phyloP scores from a whole-genome alignment of 2,329 filamentous ascomycete genomes.

The Plectosphaerella sp. region DNA sequence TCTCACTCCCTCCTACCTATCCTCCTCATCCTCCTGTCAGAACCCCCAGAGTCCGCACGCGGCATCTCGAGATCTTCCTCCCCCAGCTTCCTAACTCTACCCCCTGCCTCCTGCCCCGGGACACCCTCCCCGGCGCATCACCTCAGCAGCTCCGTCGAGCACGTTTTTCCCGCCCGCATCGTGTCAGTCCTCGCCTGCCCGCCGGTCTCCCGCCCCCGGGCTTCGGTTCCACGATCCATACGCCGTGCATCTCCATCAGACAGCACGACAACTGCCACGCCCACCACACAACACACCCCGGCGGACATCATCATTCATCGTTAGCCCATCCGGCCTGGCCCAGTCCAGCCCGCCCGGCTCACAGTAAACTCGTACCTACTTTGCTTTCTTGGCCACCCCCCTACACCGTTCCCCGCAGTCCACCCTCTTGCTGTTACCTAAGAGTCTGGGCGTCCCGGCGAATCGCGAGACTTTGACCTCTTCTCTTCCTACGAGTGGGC shows the following conservation, averaged over 20 bases:
- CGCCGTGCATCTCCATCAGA: no score
- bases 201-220: no score
- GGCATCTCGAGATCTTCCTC: background rate
- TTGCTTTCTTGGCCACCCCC: constrained; percentile 1
- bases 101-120: background rate
- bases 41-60: background rate
- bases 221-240: no score
- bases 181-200: no score
- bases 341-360: no score
- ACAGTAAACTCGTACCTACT: background rate
- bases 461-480: constrained; percentile 9
- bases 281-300: background rate
- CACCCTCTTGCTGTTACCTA: constrained; percentile 39
- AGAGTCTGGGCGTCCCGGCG: constrained; percentile 22
- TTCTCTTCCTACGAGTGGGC: constrained; percentile 8
- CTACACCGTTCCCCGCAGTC: constrained; percentile 33
- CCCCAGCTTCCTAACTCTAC: background rate
- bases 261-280: background rate
- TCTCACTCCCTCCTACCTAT: no score
- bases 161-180: constrained; percentile 6
- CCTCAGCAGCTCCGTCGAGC: constrained; percentile 12
- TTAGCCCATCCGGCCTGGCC: no score
- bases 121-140: constrained; percentile 3
- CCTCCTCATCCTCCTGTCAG: background rate
- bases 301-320: constrained; percentile 16